phyloP scores from a whole-genome alignment of 176 grass and related monocot species.

The Chrysopogon serrulatus region DNA sequence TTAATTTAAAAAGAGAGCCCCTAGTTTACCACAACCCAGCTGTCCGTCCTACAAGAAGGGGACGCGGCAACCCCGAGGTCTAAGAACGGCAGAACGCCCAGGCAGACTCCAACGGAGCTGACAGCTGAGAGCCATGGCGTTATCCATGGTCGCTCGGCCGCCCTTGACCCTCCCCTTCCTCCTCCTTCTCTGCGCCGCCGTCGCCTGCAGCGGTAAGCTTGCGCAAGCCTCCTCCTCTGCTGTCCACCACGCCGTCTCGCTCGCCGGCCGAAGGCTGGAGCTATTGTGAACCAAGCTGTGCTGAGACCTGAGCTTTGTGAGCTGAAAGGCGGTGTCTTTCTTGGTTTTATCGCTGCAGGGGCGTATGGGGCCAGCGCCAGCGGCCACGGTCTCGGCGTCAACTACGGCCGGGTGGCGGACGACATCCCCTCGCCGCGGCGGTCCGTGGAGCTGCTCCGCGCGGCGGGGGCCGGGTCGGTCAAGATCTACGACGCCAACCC shows the following conservation, averaged over 20 bases:
- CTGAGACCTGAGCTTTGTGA: background rate
- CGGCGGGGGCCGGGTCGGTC: constrained; percentile 52
- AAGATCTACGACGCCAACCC: constrained; percentile 93
- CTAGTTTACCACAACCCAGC: background rate
- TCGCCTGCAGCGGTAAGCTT: constrained; percentile 22
- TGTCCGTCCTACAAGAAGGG: background rate
- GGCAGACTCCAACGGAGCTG: background rate
- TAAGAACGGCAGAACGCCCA: background rate
- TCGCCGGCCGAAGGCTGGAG: background rate
- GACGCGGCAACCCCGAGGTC: background rate
- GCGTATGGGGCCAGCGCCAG: constrained; percentile 18
- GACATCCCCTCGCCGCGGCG: constrained; percentile 50
- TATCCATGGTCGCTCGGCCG: constrained; percentile 14
- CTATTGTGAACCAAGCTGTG: background rate
- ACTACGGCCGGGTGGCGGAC: constrained; percentile 81
- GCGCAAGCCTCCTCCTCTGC: background rate
- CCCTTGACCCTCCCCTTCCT: background rate
- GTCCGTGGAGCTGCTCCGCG: constrained; percentile 56
- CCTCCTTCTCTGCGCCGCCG: constrained; percentile 7
- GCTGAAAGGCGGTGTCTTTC: background rate
- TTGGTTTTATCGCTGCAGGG: background rate
- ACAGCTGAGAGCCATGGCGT: background rate
- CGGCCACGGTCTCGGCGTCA: constrained; percentile 56
- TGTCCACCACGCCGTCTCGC: background rate
- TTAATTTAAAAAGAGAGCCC: background rate